Evolutionary conservation across 2,329 filamentous ascomycete species (phyloP).

Genomic region (Fusarium oligoseptatum): DNA sequence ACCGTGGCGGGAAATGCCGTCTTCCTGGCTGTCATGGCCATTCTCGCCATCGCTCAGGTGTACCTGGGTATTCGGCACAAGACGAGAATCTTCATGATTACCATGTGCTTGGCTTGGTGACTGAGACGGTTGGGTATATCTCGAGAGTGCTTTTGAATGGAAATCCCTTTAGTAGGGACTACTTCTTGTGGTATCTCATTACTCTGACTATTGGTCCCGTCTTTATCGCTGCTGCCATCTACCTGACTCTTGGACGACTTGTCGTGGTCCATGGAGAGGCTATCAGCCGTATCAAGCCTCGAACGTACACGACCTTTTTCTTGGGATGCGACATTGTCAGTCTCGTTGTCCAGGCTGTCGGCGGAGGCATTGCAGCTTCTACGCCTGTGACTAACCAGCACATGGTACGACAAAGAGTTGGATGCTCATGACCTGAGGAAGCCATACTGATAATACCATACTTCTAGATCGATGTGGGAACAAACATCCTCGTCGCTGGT

Average conservation of each 20-base stretch:
- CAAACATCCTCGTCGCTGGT: slow-evolving; percentile 36
- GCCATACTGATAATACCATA: neutral
- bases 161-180: slow-evolving; percentile 32
- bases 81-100: slow-evolving; percentile 36
- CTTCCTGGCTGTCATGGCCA: slow-evolving; percentile 30
- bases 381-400: slow-evolving; percentile 27
- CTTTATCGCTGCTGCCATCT: slow-evolving; percentile 43
- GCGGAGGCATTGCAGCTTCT: slow-evolving; percentile 34
- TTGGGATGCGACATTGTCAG: slow-evolving; percentile 34
- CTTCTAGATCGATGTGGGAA: slow-evolving; percentile 27
- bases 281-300: slow-evolving; percentile 29
- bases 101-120: slow-evolving; percentile 40
- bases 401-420: slow-evolving; percentile 12
- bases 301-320: slow-evolving; percentile 30
- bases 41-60: slow-evolving; percentile 28
- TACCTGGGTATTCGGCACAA: slow-evolving; percentile 39
- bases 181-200: slow-evolving; percentile 36
- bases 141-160: slow-evolving; percentile 33
- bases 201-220: slow-evolving; percentile 44
- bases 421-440: neutral
- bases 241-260: slow-evolving; percentile 42
- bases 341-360: slow-evolving; percentile 34
- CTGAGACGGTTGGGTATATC: slow-evolving; percentile 40
- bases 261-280: slow-evolving; percentile 36
- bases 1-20: slow-evolving; percentile 30